These are phyloP conservation scores for Chalaropsis thielavioides DNA, from an alignment of 2,329 filamentous ascomycete genomes.

Conservation along the genomic window DNA sequence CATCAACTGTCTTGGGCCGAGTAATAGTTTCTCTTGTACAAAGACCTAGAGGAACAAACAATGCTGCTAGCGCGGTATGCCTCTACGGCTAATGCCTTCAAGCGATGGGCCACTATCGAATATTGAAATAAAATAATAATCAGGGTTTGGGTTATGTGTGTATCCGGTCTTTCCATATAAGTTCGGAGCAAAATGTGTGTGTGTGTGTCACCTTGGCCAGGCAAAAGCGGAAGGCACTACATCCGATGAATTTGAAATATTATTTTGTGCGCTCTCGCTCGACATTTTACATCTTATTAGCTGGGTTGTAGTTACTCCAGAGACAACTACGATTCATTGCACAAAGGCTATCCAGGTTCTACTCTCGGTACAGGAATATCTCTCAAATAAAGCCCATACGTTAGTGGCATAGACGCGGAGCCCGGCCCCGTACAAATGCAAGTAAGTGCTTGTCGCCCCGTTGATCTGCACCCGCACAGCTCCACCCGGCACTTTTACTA, in stretches of 20 bases:
- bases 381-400: too few species aligned
- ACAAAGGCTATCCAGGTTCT: background rate
- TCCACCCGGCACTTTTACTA: background rate
- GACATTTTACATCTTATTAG: background rate
- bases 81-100: background rate
- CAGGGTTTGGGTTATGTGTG: background rate
- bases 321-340: background rate
- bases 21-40: background rate
- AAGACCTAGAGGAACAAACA: background rate
- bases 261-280: too few species aligned
- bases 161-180: constrained; percentile 4
- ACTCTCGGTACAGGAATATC: too few species aligned
- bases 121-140: too few species aligned
- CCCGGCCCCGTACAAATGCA: background rate
- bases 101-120: background rate
- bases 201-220: background rate
- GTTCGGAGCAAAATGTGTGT: background rate
- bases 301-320: background rate
- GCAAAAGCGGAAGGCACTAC: background rate
- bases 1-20: background rate
- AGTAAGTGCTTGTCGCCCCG: background rate
- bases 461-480: background rate
- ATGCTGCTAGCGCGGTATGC: background rate
- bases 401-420: background rate
- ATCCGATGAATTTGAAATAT: too few species aligned